Conservation (phyloP, 164 flowering plant genomes). For the Magnolia changhungtana region DNA sequence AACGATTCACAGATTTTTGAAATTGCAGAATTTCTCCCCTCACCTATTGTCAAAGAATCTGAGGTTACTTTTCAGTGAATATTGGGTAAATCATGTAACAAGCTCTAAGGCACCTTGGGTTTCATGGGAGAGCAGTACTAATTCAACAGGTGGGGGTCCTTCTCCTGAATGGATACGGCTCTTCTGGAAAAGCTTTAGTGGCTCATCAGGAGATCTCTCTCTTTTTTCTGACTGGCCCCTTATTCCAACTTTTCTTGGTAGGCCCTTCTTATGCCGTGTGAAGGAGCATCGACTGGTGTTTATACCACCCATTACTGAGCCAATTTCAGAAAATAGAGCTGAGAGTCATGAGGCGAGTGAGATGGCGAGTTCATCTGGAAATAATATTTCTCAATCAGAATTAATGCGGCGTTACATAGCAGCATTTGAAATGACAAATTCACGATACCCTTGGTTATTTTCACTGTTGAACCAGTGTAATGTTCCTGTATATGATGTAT, state of each 20-base stretch:
- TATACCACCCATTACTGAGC: constrained; percentile 41
- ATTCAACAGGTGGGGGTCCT: constrained; percentile 65
- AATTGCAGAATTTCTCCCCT: constrained; percentile 62
- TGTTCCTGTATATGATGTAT: constrained; percentile 68
- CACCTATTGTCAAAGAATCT: constrained; percentile 62
- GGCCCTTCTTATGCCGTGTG: constrained; percentile 86
- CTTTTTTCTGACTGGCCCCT: constrained; percentile 95
- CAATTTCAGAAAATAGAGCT: constrained; percentile 21
- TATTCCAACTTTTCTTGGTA: constrained; percentile 89
- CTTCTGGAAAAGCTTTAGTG: constrained; percentile 72
- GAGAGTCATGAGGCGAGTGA: constrained; percentile 18
- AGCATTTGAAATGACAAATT: constrained; percentile 47
- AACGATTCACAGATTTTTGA: constrained; percentile 46
- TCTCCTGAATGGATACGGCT: constrained; percentile 89
- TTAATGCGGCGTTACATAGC: constrained; percentile 30
- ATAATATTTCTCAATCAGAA: constrained; percentile 31
- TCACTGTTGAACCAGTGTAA: constrained; percentile 83
- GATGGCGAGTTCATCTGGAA: constrained; percentile 12
- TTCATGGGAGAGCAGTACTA: constrained; percentile 68
- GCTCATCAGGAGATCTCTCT: constrained; percentile 52
- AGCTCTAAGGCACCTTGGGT: constrained; percentile 81
- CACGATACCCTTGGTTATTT: constrained; percentile 78
- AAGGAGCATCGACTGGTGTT: constrained; percentile 72
- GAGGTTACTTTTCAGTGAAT: constrained; percentile 66
- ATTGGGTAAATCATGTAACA: constrained; percentile 81